A percentile compares a stretch with the other conserved stretches of the same genome.
Evolutionary conservation across 176 grass and related monocot species (phyloP).

Genomic region (Triticum timopheevii): DNA sequence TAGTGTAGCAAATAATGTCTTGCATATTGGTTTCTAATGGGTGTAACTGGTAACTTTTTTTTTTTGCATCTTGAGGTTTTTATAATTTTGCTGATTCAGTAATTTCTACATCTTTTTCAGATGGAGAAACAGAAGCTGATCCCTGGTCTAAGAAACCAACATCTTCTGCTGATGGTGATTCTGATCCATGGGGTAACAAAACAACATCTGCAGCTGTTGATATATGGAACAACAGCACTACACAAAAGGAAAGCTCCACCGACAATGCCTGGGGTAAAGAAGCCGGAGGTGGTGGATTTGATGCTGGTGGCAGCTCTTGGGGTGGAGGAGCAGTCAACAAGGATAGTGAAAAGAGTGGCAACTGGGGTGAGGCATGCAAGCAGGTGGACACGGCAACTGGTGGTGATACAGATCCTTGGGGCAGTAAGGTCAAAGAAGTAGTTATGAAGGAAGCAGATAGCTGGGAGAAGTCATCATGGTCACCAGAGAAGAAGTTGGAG

Average conservation of each 20-base stretch:
- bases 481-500: constrained; percentile 29
- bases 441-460: constrained; percentile 30
- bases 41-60: not conserved
- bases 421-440: constrained; percentile 51
- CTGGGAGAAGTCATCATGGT: constrained; percentile 42
- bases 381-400: constrained; percentile 6
- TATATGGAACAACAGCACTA: constrained; percentile 35
- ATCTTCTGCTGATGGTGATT: constrained; percentile 25
- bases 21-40: not conserved
- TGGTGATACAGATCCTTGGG: constrained; percentile 46
- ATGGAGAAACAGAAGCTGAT: constrained; percentile 44
- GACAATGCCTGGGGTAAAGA: constrained; percentile 44
- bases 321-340: constrained; percentile 32
- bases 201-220: constrained; percentile 31
- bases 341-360: constrained; percentile 44
- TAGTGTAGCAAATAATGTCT: not conserved
- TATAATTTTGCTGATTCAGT: constrained; percentile 10
- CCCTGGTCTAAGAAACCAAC: constrained; percentile 50
- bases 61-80: constrained; percentile 23
- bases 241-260: constrained; percentile 28
- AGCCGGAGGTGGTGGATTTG: constrained; percentile 30
- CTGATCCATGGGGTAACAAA: constrained; percentile 54
- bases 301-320: constrained; percentile 50
- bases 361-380: constrained; percentile 37
- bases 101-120: constrained; percentile 34